These are phyloP conservation scores for Cladosporium austrohemisphaericum DNA, from an alignment of 2,329 filamentous ascomycete genomes.

Conservation along the genomic window DNA sequence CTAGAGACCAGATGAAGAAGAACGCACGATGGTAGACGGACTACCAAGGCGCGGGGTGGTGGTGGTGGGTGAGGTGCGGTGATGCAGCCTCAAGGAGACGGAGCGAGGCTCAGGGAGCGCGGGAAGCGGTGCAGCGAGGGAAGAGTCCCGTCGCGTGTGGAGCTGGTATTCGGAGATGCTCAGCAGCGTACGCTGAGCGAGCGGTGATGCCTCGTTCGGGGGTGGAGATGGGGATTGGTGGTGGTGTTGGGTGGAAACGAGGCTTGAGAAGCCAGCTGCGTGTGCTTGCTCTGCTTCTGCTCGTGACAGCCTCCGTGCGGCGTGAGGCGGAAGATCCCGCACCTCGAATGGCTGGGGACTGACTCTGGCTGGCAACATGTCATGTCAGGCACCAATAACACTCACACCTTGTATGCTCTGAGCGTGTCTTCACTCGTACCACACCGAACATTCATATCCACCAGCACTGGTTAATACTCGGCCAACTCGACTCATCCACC, in stretches of 20 bases:
- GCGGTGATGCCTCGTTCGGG: conserved; percentile 3
- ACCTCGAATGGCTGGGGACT: too few relatives aligned
- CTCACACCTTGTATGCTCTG: too few relatives aligned
- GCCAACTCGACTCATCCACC: too few relatives aligned
- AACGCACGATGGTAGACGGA: conserved; percentile 5
- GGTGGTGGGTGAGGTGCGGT: conserved; percentile 8
- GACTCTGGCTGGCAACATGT: too few relatives aligned
- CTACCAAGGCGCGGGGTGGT: conserved; percentile 12
- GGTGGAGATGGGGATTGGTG: conserved; percentile 2
- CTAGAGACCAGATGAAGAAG: neutral
- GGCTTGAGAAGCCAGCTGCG: conserved; percentile 5
- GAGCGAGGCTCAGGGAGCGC: conserved; percentile 10
- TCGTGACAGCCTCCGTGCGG: neutral
- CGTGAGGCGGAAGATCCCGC: neutral
- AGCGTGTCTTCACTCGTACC: too few relatives aligned
- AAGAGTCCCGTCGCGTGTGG: conserved; percentile 5
- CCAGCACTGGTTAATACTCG: too few relatives aligned
- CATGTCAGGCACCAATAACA: too few relatives aligned
- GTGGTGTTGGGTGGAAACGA: neutral
- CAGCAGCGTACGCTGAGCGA: neutral
- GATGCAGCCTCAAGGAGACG: conserved; percentile 15
- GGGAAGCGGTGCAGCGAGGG: conserved; percentile 4
- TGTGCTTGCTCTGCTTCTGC: conserved; percentile 3
- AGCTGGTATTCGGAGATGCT: neutral
- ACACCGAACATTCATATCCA: too few relatives aligned